phyloP scores from a whole-genome alignment of 2,329 filamentous ascomycete species.

The Talaromyces sp. region DNA sequence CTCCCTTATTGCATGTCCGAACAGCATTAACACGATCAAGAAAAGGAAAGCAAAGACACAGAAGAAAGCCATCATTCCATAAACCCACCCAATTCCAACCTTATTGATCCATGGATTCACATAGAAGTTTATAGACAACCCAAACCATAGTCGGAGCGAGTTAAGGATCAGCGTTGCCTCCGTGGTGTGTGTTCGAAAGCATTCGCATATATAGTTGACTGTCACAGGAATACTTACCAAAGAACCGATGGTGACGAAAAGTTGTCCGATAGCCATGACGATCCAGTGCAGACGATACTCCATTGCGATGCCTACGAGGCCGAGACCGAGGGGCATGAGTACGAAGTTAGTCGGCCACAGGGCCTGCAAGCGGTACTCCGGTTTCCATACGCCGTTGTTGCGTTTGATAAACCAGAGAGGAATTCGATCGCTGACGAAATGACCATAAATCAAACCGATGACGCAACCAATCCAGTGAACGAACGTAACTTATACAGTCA shows the following conservation, averaged over 20 bases:
- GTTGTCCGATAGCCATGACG: background rate
- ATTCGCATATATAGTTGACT: background rate
- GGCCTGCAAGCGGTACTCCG: background rate
- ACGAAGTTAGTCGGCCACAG: background rate
- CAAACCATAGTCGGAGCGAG: background rate
- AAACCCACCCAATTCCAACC: constrained; percentile 3
- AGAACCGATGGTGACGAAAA: background rate
- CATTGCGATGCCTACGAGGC: background rate
- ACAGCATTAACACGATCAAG: background rate
- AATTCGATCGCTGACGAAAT: background rate
- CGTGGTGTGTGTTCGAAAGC: background rate
- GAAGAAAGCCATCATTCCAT: constrained; percentile 3
- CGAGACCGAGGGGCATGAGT: background rate
- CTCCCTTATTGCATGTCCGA: background rate
- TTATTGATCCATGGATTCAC: background rate
- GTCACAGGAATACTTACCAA: background rate
- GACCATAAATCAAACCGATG: background rate
- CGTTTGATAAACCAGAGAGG: constrained; percentile 3
- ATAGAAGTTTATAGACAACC: background rate
- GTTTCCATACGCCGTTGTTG: background rate
- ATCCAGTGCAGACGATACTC: background rate
- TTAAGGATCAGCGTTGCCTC: background rate
- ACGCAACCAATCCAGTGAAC: background rate
- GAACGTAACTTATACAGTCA: background rate
- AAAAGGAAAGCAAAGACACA: background rate